Evolutionary conservation across 805 yeast species (phyloP).

Genomic region (Metschnikowia kunwiensis): DNA sequence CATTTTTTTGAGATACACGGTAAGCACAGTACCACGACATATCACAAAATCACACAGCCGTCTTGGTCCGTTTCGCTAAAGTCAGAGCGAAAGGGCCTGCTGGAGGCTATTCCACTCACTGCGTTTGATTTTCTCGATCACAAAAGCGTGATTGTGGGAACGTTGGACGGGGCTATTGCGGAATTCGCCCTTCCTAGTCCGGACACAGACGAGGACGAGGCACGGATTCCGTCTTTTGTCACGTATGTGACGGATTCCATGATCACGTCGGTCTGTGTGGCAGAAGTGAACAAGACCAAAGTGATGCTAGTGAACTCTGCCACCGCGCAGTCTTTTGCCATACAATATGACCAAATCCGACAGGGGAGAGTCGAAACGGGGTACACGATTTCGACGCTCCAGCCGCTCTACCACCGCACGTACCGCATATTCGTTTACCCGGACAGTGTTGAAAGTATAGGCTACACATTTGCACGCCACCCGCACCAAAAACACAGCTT

Average conservation of each 20-base stretch:
- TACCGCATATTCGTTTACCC: constrained; percentile 28
- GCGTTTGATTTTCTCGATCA: constrained; percentile 47
- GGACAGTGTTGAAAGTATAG: constrained; percentile 28
- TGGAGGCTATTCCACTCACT: constrained; percentile 32
- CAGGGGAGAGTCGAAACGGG: constrained; percentile 28
- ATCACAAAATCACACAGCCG: constrained; percentile 18
- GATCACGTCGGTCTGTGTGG: constrained; percentile 27
- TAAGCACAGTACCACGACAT: constrained; percentile 9
- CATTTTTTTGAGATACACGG: constrained; percentile 43
- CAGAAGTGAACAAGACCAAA: constrained; percentile 23
- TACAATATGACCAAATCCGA: constrained; percentile 24
- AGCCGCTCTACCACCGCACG: constrained; percentile 28
- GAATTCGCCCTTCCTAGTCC: constrained; percentile 47
- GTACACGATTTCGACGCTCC: constrained; percentile 23
- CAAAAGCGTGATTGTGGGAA: constrained; percentile 51
- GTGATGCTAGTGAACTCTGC: constrained; percentile 30
- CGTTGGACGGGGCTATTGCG: constrained; percentile 55
- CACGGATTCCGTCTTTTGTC: constrained; percentile 30
- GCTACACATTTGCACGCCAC: constrained; percentile 28
- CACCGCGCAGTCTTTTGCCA: constrained; percentile 23
- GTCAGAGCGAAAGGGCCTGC: constrained; percentile 10
- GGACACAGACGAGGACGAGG: constrained; percentile 1
- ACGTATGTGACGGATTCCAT: constrained; percentile 32
- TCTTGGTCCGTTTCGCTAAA: constrained; percentile 22
- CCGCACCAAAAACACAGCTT: constrained; percentile 35